These are phyloP conservation scores for Zopfochytrium polystomum DNA, from an alignment of 371 early-diverging fungal species.

Conservation along the genomic window DNA sequence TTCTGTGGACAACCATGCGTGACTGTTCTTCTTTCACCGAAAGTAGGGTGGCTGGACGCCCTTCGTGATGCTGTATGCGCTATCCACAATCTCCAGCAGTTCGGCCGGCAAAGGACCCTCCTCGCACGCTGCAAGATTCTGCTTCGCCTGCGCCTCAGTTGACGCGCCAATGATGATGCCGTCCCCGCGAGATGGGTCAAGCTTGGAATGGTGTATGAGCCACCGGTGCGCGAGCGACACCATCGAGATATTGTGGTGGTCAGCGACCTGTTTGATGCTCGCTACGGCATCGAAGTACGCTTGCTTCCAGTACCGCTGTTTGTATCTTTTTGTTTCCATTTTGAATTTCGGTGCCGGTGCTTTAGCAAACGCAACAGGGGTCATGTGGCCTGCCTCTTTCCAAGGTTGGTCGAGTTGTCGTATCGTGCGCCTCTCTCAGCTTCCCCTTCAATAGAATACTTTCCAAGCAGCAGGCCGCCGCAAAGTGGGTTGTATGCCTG, in stretches of 20 bases:
- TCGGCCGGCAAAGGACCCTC: slow-evolving; percentile 55
- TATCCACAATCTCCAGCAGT: slow-evolving; percentile 52
- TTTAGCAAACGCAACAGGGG: too few species aligned
- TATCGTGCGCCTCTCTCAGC: too few species aligned
- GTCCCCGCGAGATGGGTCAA: slow-evolving; percentile 48
- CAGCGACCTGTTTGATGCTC: too few species aligned
- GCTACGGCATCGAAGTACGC: slow-evolving; percentile 55
- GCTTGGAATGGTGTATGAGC: slow-evolving; percentile 61
- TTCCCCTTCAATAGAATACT: too few species aligned
- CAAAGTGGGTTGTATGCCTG: slow-evolving; percentile 65
- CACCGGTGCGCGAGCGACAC: slow-evolving; percentile 58
- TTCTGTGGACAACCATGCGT: too few species aligned
- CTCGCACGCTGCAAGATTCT: slow-evolving; percentile 49
- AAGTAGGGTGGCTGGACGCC: slow-evolving; percentile 46
- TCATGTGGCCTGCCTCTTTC: too few species aligned
- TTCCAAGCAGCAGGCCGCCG: slow-evolving; percentile 59
- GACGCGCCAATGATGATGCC: slow-evolving; percentile 64
- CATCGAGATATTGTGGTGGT: too few species aligned
- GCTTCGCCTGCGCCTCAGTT: slow-evolving; percentile 47
- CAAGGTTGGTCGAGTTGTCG: too few species aligned
- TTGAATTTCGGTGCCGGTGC: too few species aligned
- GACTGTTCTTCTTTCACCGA: too few species aligned
- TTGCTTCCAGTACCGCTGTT: slow-evolving; percentile 58
- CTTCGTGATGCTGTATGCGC: slow-evolving; percentile 48
- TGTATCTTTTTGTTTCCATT: too few species aligned